Evolutionary conservation across 2,329 filamentous ascomycete genomes (phyloP).

Genomic region (Nannizziopsis arthrosporioides): DNA sequence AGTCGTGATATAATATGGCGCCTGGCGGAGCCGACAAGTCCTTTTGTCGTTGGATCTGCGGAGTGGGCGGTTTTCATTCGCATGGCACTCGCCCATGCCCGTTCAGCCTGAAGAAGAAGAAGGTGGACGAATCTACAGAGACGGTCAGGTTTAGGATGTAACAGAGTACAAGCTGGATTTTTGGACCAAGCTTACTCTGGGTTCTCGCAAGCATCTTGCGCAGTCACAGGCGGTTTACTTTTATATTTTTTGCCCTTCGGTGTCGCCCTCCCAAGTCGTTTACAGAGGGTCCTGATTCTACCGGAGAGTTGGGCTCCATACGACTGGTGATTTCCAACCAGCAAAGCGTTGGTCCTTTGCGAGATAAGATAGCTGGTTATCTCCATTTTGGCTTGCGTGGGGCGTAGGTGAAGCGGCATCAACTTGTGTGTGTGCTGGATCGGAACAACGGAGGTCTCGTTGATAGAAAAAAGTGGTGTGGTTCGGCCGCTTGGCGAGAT

Average conservation of each 20-base stretch:
- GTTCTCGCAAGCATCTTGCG: slow-evolving; percentile 62
- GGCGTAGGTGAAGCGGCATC: background rate
- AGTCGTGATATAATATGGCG: slow-evolving; percentile 82
- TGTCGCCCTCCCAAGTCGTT: slow-evolving; percentile 72
- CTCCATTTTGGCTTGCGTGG: slow-evolving; percentile 51
- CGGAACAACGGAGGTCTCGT: too few species aligned
- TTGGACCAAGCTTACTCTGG: slow-evolving; percentile 51
- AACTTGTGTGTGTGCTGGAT: background rate
- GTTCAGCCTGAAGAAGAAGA: slow-evolving; percentile 74
- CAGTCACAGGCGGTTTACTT: slow-evolving; percentile 56
- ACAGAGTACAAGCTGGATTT: background rate
- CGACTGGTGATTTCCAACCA: slow-evolving; percentile 76
- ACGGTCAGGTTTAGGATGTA: slow-evolving; percentile 11
- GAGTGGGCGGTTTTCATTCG: slow-evolving; percentile 76
- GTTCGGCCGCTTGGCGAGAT: too few species aligned
- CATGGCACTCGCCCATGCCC: slow-evolving; percentile 94
- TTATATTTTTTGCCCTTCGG: slow-evolving; percentile 79
- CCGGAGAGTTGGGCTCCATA: slow-evolving; percentile 72
- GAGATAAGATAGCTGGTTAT: slow-evolving; percentile 75
- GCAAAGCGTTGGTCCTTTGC: slow-evolving; percentile 68
- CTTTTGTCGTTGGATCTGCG: slow-evolving; percentile 58
- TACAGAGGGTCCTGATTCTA: slow-evolving; percentile 69
- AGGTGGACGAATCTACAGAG: slow-evolving; percentile 57
- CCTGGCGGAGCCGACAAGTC: slow-evolving; percentile 65
- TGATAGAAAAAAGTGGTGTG: too few species aligned